Evolutionary conservation across 2,329 filamentous ascomycete species (phyloP).

Genomic region (Byssoonygena ceratinophila): DNA sequence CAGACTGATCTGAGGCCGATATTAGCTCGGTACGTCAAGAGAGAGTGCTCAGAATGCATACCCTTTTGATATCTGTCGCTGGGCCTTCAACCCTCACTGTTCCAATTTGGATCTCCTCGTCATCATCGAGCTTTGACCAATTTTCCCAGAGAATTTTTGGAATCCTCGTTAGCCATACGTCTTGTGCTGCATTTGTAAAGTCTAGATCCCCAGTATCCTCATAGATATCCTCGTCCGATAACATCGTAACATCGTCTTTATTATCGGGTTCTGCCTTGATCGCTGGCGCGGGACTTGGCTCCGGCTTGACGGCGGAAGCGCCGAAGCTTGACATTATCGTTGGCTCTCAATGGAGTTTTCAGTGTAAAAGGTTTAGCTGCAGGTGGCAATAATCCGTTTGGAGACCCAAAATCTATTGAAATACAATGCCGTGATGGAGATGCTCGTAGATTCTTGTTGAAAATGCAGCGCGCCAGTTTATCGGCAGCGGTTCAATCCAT

Average conservation of each 20-base stretch:
- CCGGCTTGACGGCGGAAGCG: slow-evolving; percentile 28
- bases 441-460: not conserved
- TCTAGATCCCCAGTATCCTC: slow-evolving; percentile 57
- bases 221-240: slow-evolving; percentile 58
- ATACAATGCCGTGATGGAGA: not conserved
- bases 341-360: not conserved
- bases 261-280: slow-evolving; percentile 36
- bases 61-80: slow-evolving; percentile 43
- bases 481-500: not conserved
- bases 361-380: no score
- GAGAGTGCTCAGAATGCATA: slow-evolving; percentile 19
- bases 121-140: slow-evolving; percentile 65
- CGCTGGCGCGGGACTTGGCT: slow-evolving; percentile 30
- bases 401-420: not conserved
- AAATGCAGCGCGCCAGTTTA: not conserved
- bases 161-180: slow-evolving; percentile 62
- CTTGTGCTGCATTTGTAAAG: slow-evolving; percentile 41
- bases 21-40: slow-evolving; percentile 16
- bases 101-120: slow-evolving; percentile 71
- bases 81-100: slow-evolving; percentile 54
- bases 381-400: not conserved
- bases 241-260: slow-evolving; percentile 28
- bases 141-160: slow-evolving; percentile 72
- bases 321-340: slow-evolving; percentile 11
- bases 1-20: slow-evolving; percentile 52